These are phyloP conservation scores for Oryza australiensis DNA, from an alignment of 176 grass and related monocot genomes.

Conservation along the genomic window DNA sequence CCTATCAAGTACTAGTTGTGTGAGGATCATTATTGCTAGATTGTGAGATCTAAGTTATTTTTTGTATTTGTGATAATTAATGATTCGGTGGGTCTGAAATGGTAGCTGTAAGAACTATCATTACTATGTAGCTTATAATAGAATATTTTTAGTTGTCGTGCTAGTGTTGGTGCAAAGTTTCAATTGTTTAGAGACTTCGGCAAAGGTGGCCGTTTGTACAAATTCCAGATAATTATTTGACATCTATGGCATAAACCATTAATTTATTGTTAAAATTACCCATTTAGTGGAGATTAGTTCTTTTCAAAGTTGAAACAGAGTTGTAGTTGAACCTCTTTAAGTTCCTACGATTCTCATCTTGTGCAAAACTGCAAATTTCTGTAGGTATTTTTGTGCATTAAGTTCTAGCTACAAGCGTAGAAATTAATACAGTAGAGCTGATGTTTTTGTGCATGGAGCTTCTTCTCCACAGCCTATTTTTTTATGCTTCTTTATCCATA, in stretches of 20 bases:
- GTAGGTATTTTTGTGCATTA: background rate
- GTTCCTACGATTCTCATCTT: background rate
- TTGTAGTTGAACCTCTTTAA: background rate
- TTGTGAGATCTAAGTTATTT: background rate
- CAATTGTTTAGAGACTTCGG: background rate
- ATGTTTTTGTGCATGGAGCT: background rate
- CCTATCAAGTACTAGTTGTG: background rate
- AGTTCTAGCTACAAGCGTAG: background rate
- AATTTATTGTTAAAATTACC: background rate
- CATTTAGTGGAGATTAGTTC: background rate
- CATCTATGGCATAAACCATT: background rate
- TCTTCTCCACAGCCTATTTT: background rate
- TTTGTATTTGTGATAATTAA: background rate
- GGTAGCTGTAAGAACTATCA: background rate
- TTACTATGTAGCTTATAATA: background rate
- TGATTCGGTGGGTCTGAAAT: background rate
- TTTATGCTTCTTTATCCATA: slow-evolving; percentile 7
- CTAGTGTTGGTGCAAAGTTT: background rate
- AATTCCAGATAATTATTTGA: slow-evolving; percentile 1
- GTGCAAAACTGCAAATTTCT: background rate
- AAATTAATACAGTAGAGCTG: background rate
- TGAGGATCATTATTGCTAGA: background rate
- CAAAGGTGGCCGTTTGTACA: background rate
- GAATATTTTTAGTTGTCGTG: background rate
- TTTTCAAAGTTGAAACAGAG: background rate